Conservation (phyloP, 2,329 filamentous ascomycete genomes). For the Incumbomyces delicatus region DNA sequence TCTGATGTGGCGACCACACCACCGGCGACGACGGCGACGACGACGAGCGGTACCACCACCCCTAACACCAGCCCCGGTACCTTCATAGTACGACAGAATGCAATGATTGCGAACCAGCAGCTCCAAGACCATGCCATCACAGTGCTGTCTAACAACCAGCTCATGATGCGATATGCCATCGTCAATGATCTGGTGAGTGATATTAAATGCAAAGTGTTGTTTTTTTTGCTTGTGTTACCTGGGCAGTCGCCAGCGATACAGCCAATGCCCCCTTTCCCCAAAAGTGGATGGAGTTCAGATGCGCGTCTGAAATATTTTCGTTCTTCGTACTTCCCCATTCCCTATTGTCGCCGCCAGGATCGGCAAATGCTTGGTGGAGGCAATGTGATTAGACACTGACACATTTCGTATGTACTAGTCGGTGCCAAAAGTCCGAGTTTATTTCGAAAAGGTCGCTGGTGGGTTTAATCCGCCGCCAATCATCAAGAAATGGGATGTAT, state of each 20-base stretch:
- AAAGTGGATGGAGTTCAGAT: too few relatives aligned
- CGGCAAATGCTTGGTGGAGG: background rate
- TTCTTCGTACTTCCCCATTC: too few relatives aligned
- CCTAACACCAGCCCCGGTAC: background rate
- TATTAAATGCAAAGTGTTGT: background rate
- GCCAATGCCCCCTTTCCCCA: too few relatives aligned
- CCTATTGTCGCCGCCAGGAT: too few relatives aligned
- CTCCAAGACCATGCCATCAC: constrained; percentile 25
- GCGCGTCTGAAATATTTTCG: too few relatives aligned
- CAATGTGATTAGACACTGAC: background rate
- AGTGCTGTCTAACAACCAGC: constrained; percentile 30
- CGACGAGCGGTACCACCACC: too few relatives aligned
- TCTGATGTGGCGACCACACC: too few relatives aligned
- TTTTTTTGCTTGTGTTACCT: background rate
- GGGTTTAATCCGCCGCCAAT: constrained; percentile 13
- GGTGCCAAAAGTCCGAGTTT: constrained; percentile 16
- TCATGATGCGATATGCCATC: constrained; percentile 32
- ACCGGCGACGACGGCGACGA: too few relatives aligned
- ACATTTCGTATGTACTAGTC: constrained; percentile 8
- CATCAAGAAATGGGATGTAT: constrained; percentile 18
- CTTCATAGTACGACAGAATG: background rate
- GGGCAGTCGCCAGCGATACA: too few relatives aligned
- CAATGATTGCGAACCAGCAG: constrained; percentile 10
- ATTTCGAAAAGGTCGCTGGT: constrained; percentile 18
- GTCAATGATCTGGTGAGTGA: constrained; percentile 29